Evolutionary conservation across 1,284 basidiomycete species (phyloP).

Genomic region (Pseudozyma sp.): DNA sequence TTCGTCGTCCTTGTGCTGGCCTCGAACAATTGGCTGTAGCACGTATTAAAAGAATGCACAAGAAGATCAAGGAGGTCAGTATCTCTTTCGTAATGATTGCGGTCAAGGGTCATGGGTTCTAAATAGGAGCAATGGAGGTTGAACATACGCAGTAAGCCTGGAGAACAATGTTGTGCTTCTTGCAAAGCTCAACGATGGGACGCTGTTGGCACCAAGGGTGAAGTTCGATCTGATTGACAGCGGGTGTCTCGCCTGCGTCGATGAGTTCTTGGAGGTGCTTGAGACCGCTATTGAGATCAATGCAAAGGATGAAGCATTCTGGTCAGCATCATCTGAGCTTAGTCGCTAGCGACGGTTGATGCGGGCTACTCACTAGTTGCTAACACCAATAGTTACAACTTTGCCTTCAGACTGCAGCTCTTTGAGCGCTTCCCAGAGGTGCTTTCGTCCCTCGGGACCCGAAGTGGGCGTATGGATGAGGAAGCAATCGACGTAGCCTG

Average conservation of each 20-base stretch:
- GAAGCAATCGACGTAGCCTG: conserved; percentile 51
- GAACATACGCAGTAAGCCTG: conserved; percentile 42
- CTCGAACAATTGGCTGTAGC: conserved; percentile 34
- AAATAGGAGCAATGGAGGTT: neutral
- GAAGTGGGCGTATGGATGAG: conserved; percentile 51
- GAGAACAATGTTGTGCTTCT: conserved; percentile 41
- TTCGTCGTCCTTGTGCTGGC: conserved; percentile 30
- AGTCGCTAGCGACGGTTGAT: neutral
- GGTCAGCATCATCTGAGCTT: neutral
- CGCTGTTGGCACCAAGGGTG: conserved; percentile 53
- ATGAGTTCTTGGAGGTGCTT: conserved; percentile 43
- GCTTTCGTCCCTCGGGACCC: conserved; percentile 35
- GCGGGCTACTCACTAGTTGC: conserved; percentile 27
- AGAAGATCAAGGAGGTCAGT: neutral
- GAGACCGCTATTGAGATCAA: conserved; percentile 9
- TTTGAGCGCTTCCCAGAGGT: conserved; percentile 48
- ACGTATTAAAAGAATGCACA: neutral
- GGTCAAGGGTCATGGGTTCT: neutral
- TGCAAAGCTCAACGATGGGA: conserved; percentile 42
- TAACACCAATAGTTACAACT: conserved; percentile 39
- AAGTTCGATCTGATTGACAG: conserved; percentile 49
- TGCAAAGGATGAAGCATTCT: too few species aligned
- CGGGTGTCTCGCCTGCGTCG: conserved; percentile 25
- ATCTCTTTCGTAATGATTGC: too few species aligned
- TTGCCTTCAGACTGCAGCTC: conserved; percentile 42